A percentile compares a stretch with the other conserved stretches of the same genome.
These are phyloP conservation scores for Penicillium lividum DNA, from an alignment of 495 filamentous ascomycete species.

Conservation along the genomic window DNA sequence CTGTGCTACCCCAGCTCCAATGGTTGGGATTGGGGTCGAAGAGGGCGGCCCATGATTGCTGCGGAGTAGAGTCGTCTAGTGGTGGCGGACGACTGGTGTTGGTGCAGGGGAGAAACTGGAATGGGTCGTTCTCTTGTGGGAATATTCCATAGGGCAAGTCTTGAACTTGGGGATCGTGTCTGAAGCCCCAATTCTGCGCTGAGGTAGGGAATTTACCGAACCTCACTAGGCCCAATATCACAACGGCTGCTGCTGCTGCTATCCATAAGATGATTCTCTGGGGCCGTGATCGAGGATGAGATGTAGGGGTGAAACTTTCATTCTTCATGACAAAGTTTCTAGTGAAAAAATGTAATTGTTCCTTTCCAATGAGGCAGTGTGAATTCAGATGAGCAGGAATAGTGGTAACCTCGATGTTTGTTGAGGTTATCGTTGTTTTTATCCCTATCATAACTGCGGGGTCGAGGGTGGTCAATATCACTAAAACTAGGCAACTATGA, in stretches of 20 bases:
- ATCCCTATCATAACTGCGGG: background rate
- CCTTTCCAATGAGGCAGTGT: background rate
- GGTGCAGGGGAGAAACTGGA: slow-evolving; percentile 23
- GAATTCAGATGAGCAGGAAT: background rate
- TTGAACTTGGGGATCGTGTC: background rate
- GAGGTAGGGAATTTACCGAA: background rate
- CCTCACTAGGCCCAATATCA: background rate
- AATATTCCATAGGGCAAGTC: slow-evolving; percentile 14
- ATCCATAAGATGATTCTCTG: background rate
- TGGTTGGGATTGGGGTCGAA: slow-evolving; percentile 16
- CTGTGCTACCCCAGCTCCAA: slow-evolving; percentile 18
- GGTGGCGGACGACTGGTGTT: slow-evolving; percentile 15
- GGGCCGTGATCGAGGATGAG: background rate
- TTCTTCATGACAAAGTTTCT: background rate
- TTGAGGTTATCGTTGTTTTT: background rate
- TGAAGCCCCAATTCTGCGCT: background rate
- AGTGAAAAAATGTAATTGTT: background rate
- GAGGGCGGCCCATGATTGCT: slow-evolving; percentile 19
- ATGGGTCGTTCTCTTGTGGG: slow-evolving; percentile 16
- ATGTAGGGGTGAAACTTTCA: background rate
- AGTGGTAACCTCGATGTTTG: background rate
- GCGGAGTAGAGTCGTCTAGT: slow-evolving; percentile 13
- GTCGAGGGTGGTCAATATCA: background rate
- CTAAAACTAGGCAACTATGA: no score
- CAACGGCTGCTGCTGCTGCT: background rate